Percentiles rank a stretch among this genome's conserved stretches.
Evolutionary conservation across 2,329 filamentous ascomycete genomes (phyloP).

Genomic region (Pyrenochaeta sp.): DNA sequence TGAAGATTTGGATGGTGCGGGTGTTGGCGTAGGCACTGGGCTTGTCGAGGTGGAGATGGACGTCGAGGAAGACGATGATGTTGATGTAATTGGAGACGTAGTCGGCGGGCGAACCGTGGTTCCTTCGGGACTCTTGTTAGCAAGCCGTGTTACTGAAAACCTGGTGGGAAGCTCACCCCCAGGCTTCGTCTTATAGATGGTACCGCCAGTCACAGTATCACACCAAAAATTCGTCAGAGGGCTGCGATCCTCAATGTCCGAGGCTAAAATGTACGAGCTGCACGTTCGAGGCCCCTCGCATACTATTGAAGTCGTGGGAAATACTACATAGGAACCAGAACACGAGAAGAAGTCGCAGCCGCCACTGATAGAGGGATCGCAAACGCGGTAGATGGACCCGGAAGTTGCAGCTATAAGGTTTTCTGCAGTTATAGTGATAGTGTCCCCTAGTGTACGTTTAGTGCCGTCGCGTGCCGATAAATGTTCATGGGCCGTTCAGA

Average conservation of each 20-base stretch:
- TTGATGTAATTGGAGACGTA: neutral
- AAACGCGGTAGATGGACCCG: slow-evolving; percentile 13
- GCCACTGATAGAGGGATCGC: slow-evolving; percentile 3
- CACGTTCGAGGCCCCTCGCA: slow-evolving; percentile 18
- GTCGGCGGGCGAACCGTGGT: neutral
- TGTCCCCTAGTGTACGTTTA: slow-evolving; percentile 13
- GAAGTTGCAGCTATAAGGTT: slow-evolving; percentile 14
- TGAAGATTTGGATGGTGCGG: neutral
- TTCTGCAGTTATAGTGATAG: slow-evolving; percentile 14
- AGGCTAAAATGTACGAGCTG: slow-evolving; percentile 13
- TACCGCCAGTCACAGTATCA: slow-evolving; percentile 16
- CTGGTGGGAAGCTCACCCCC: neutral
- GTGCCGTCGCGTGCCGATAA: neutral
- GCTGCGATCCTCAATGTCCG: slow-evolving; percentile 13
- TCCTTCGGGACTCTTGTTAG: neutral
- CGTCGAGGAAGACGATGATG: neutral
- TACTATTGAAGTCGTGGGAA: no score
- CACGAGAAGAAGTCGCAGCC: slow-evolving; percentile 20
- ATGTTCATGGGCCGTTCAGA: neutral
- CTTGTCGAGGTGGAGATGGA: neutral
- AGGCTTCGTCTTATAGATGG: slow-evolving; percentile 15
- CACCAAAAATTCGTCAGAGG: slow-evolving; percentile 25
- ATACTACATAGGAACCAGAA: slow-evolving; percentile 8
- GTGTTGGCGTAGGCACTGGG: neutral
- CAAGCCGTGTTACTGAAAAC: neutral